These are phyloP conservation scores for Crassisporium funariophilum DNA, from an alignment of 768 basidiomycete species.

Conservation along the genomic window DNA sequence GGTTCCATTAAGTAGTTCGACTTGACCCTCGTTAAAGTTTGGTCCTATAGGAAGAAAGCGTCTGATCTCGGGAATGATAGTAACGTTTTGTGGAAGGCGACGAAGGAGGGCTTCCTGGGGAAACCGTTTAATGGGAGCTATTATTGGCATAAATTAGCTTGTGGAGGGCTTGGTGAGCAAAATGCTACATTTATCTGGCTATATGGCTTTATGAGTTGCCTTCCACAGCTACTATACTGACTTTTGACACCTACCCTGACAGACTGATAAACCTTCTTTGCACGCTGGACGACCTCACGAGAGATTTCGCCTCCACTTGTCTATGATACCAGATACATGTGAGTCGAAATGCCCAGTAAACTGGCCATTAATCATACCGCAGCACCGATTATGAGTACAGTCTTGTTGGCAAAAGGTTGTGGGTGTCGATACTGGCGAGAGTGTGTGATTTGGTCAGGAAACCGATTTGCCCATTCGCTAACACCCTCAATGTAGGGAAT, in stretches of 20 bases:
- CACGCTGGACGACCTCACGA: constrained; percentile 33
- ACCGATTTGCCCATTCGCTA: constrained; percentile 34
- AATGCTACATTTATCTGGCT: constrained; percentile 11
- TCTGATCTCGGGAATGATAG: constrained; percentile 42
- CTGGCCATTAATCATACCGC: constrained; percentile 27
- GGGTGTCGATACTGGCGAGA: constrained; percentile 46
- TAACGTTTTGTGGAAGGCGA: constrained; percentile 34
- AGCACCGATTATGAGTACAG: constrained; percentile 45
- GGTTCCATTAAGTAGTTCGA: constrained; percentile 42
- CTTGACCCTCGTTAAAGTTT: constrained; percentile 22
- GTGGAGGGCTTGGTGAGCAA: neutral
- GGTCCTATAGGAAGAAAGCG: constrained; percentile 30
- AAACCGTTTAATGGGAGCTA: constrained; percentile 13
- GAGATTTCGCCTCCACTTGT: constrained; percentile 40
- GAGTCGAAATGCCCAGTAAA: neutral
- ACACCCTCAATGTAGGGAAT: constrained; percentile 35
- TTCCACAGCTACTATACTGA: too few relatives aligned
- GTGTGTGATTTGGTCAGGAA: constrained; percentile 37
- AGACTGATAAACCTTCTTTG: constrained; percentile 34
- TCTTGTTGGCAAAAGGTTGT: constrained; percentile 35
- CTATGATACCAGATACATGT: constrained; percentile 21
- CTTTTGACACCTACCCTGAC: constrained; percentile 23
- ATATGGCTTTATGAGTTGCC: neutral
- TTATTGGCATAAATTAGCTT: neutral
- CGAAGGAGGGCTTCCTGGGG: constrained; percentile 19